phyloP scores from a whole-genome alignment of 73 alveolate genomes.

The Chromera velia region DNA sequence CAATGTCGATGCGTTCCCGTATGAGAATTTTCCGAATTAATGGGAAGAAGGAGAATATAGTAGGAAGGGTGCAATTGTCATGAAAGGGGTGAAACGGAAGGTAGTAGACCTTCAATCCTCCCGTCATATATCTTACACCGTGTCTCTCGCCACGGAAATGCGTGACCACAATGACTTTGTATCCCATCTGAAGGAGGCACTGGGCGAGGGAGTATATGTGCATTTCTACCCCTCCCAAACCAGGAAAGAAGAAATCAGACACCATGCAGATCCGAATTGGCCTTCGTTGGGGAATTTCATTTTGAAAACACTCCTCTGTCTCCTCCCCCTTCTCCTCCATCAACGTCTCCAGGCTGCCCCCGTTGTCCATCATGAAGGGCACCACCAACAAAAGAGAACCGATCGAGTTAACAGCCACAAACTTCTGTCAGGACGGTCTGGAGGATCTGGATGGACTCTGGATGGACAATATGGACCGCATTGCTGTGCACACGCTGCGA shows the following conservation, averaged over 20 bases:
- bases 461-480: no score
- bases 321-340: no score
- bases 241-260: conserved; percentile 55
- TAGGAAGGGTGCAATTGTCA: conserved; percentile 30
- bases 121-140: conserved; percentile 94
- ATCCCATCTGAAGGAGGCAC: conserved; percentile 83
- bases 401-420: not conserved
- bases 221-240: conserved; percentile 98
- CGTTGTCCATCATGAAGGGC: no score
- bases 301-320: not conserved
- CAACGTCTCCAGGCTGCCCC: not conserved
- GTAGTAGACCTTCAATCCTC: conserved; percentile 89
- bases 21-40: conserved; percentile 76
- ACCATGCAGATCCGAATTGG: conserved; percentile 26
- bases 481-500: no score
- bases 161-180: conserved; percentile 84
- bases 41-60: conserved; percentile 22
- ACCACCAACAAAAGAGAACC: not conserved
- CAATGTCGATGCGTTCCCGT: conserved; percentile 86
- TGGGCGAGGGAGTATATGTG: conserved; percentile 88
- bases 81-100: conserved; percentile 60
- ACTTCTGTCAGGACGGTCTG: no score
- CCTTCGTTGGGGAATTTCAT: not conserved
- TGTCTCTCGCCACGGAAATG: conserved; percentile 76
- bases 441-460: no score